Evolutionary conservation across 805 yeast species (phyloP).

Genomic region (Candida schatavii): DNA sequence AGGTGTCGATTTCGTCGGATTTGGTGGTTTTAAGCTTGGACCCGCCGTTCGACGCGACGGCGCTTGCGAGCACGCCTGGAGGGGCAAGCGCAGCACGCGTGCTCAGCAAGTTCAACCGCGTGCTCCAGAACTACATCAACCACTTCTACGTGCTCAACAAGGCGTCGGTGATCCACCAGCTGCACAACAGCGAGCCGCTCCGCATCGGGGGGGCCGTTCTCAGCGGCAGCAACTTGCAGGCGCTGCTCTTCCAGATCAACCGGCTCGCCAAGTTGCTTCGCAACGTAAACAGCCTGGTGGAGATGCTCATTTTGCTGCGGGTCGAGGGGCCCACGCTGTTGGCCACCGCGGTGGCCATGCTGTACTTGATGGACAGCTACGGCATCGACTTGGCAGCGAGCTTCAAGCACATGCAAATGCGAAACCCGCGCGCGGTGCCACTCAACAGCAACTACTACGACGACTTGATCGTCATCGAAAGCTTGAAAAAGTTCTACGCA

Average conservation of each 20-base stretch:
- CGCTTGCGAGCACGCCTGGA: too few relatives aligned
- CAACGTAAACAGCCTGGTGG: conserved; percentile 28
- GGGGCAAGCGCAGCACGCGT: conserved; percentile 24
- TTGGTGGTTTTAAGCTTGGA: conserved; percentile 37
- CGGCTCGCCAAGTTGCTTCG: conserved; percentile 34
- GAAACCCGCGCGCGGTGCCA: conserved; percentile 16
- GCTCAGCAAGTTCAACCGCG: conserved; percentile 26
- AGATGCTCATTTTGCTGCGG: conserved; percentile 33
- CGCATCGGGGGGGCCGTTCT: conserved; percentile 32
- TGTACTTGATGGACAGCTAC: conserved; percentile 41
- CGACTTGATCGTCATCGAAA: conserved; percentile 37
- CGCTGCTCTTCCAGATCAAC: conserved; percentile 34
- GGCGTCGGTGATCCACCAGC: conserved; percentile 27
- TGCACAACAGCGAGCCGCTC: conserved; percentile 24
- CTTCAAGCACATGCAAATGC: conserved; percentile 19
- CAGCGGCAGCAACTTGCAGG: conserved; percentile 31
- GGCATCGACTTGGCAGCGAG: conserved; percentile 31
- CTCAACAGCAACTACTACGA: conserved; percentile 35
- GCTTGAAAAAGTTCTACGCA: conserved; percentile 33
- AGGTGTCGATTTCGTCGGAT: conserved; percentile 30
- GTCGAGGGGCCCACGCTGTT: conserved; percentile 22
- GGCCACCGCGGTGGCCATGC: conserved; percentile 32
- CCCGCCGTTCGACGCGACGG: conserved; percentile 20
- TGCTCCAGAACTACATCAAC: conserved; percentile 36
- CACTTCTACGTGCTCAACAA: conserved; percentile 34